Evolutionary conservation across 768 basidiomycete species (phyloP).

Genomic region (Ramaria sp.): DNA sequence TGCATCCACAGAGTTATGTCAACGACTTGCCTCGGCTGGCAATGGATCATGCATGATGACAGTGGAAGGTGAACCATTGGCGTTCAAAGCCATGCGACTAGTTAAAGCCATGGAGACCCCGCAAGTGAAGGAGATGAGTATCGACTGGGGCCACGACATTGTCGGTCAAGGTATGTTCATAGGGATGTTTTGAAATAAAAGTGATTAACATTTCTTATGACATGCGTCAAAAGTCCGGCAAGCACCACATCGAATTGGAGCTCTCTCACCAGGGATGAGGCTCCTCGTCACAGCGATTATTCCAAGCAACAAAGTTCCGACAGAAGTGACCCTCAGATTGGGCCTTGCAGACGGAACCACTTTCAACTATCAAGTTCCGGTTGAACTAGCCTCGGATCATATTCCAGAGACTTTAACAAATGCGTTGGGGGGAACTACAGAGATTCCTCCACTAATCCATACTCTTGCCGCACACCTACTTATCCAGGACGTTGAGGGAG

Average conservation of each 20-base stretch:
- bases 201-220: conserved; percentile 15
- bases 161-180: conserved; percentile 11
- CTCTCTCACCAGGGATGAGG: conserved; percentile 24
- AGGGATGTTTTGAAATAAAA: conserved; percentile 12
- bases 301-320: conserved; percentile 16
- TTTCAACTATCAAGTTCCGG: conserved; percentile 8
- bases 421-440: conserved; percentile 14
- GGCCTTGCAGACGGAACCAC: conserved; percentile 18
- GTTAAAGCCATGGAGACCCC: conserved; percentile 40
- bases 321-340: conserved; percentile 18
- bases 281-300: conserved; percentile 25
- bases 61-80: conserved; percentile 31
- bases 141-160: conserved; percentile 43
- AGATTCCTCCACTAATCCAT: conserved; percentile 30
- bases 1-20: conserved; percentile 40
- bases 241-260: conserved; percentile 21
- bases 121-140: conserved; percentile 30
- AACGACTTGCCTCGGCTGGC: conserved; percentile 43
- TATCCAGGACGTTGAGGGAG: conserved; percentile 39
- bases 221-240: conserved; percentile 18
- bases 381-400: background rate
- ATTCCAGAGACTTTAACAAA: background rate
- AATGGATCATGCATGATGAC: conserved; percentile 41
- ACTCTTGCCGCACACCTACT: conserved; percentile 42
- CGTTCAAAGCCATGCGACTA: conserved; percentile 36